Conservation (phyloP, 805 yeast genomes). For the Saturnispora saitoi region DNA sequence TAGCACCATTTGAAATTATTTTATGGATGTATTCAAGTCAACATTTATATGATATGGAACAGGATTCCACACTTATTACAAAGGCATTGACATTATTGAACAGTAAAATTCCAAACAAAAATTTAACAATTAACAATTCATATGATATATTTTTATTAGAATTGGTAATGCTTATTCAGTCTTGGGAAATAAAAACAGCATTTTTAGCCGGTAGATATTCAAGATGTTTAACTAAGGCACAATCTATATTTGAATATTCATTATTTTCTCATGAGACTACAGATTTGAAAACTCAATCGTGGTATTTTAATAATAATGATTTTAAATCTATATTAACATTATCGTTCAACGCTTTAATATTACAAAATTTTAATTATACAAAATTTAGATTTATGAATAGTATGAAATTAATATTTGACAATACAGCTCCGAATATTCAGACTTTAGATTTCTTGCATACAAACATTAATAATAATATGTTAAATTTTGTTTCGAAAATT, state of each 20-base stretch:
- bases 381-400: not conserved
- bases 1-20: conserved; percentile 15
- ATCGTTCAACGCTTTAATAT: not conserved
- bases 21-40: not conserved
- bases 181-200: not conserved
- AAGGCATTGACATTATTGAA: not conserved
- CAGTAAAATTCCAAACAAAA: not conserved
- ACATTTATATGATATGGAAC: not conserved
- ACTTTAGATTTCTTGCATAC: not conserved
- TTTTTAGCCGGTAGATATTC: not conserved
- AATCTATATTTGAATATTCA: not conserved
- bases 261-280: not conserved
- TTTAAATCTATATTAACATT: not conserved
- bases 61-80: not conserved
- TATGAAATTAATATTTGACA: not conserved
- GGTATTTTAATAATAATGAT: not conserved
- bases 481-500: not conserved
- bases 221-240: not conserved
- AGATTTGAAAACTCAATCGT: not conserved
- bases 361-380: not conserved
- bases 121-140: not conserved
- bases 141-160: not conserved
- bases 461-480: not conserved
- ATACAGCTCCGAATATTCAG: not conserved
- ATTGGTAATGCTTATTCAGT: not conserved